A percentile compares a stretch with the other conserved stretches of the same genome.
Evolutionary conservation across 2,329 filamentous ascomycete genomes (phyloP).

Genomic region (Colletotrichum endophyticum): DNA sequence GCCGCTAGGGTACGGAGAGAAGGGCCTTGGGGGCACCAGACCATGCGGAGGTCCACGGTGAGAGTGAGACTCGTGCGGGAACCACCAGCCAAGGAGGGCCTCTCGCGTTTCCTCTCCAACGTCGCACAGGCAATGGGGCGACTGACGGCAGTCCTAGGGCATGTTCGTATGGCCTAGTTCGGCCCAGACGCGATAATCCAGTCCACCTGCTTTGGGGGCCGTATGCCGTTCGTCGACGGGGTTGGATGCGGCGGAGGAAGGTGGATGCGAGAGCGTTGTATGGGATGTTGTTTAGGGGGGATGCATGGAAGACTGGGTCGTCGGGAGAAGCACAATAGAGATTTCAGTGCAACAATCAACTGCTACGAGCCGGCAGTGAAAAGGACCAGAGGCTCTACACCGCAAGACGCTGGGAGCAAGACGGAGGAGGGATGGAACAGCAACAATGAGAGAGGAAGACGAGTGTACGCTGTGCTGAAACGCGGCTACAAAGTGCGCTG

Average conservation of each 20-base stretch:
- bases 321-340: background rate
- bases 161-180: background rate
- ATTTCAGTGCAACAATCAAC: constrained; percentile 8
- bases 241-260: background rate
- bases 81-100: background rate
- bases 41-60: background rate
- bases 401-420: background rate
- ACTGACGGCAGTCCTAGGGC: constrained; percentile 3
- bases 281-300: background rate
- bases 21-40: background rate
- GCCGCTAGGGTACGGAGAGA: background rate
- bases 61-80: background rate
- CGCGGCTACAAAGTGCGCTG: background rate
- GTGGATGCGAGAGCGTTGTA: background rate
- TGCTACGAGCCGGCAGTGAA: background rate
- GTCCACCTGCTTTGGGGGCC: constrained; percentile 5
- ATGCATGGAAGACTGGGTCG: background rate
- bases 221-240: background rate
- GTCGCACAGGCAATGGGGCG: constrained; percentile 23
- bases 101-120: constrained; percentile 2
- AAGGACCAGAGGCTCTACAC: background rate
- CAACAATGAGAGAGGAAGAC: background rate
- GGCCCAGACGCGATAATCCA: constrained; percentile 5
- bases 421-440: background rate
- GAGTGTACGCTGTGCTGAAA: background rate